Conservation (phyloP, 2,329 filamentous ascomycete species). For the Coleophoma crateriformis region DNA sequence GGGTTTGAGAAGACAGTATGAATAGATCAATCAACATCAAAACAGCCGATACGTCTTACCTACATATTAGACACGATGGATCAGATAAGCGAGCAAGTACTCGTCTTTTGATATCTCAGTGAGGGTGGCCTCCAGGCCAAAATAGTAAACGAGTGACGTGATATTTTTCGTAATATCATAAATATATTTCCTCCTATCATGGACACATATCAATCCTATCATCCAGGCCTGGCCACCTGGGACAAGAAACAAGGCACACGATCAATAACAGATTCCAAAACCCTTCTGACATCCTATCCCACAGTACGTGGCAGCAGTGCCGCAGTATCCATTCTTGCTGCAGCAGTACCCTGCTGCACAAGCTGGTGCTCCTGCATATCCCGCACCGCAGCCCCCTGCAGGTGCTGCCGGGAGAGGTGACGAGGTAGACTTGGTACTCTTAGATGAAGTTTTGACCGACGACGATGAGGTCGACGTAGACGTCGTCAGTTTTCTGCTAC, state of each 20-base stretch:
- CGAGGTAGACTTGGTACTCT: neutral
- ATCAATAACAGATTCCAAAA: neutral
- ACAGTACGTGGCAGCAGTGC: neutral
- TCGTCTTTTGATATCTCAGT: too few relatives aligned
- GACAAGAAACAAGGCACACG: neutral
- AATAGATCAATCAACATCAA: too few relatives aligned
- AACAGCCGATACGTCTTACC: too few relatives aligned
- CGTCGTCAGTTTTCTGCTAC: neutral
- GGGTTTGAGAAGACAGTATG: too few relatives aligned
- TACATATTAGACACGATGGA: too few relatives aligned
- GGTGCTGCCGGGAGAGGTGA: neutral
- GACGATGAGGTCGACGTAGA: neutral
- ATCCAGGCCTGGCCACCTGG: too few relatives aligned
- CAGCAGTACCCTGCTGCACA: neutral
- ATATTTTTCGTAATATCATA: too few relatives aligned
- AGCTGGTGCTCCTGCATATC: neutral
- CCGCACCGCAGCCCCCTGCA: neutral
- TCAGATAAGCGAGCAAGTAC: too few relatives aligned
- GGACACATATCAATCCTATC: too few relatives aligned
- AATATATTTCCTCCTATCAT: too few relatives aligned
- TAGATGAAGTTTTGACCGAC: neutral
- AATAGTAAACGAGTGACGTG: too few relatives aligned
- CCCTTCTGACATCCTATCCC: neutral
- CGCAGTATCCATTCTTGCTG: neutral
- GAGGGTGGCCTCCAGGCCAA: too few relatives aligned